phyloP scores from a whole-genome alignment of 108 stramenopile genomes.

The Pinguiococcus pyrenoidosus region DNA sequence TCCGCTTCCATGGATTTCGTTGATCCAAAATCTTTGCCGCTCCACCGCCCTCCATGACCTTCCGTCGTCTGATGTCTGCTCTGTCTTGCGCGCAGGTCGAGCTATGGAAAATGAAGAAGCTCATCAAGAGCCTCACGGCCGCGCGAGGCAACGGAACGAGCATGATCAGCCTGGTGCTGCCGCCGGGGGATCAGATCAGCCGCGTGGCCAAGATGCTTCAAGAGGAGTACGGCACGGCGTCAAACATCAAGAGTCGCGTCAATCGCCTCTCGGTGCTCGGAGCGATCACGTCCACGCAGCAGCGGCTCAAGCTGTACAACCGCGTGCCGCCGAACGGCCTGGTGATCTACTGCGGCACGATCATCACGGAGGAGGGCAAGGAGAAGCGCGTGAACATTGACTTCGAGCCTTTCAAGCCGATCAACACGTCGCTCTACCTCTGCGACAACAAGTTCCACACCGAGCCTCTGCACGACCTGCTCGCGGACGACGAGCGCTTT shows the following conservation, averaged over 20 bases:
- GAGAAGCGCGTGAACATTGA: slow-evolving; percentile 93
- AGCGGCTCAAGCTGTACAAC: slow-evolving; percentile 90
- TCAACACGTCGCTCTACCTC: slow-evolving; percentile 96
- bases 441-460: slow-evolving; percentile 99
- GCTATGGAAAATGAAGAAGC: slow-evolving; percentile 99
- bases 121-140: slow-evolving; percentile 84
- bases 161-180: slow-evolving; percentile 97
- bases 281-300: slow-evolving; percentile 97
- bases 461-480: slow-evolving; percentile 88
- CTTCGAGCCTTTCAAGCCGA: slow-evolving; percentile 95
- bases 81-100: too few species aligned
- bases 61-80: too few species aligned
- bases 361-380: slow-evolving; percentile 97
- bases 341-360: slow-evolving; percentile 94
- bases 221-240: slow-evolving; percentile 97
- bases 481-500: slow-evolving; percentile 93
- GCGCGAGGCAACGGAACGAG: slow-evolving; percentile 83
- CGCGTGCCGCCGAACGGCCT: slow-evolving; percentile 86
- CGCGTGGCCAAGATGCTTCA: slow-evolving; percentile 92
- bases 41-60: too few species aligned
- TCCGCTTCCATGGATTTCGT: too few species aligned
- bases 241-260: slow-evolving; percentile 96
- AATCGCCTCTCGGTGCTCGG: slow-evolving; percentile 69
- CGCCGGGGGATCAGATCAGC: slow-evolving; percentile 64
- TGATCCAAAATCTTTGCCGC: too few species aligned